These are phyloP conservation scores for Plantago major DNA, from an alignment of 257 asterid genomes.

Conservation along the genomic window DNA sequence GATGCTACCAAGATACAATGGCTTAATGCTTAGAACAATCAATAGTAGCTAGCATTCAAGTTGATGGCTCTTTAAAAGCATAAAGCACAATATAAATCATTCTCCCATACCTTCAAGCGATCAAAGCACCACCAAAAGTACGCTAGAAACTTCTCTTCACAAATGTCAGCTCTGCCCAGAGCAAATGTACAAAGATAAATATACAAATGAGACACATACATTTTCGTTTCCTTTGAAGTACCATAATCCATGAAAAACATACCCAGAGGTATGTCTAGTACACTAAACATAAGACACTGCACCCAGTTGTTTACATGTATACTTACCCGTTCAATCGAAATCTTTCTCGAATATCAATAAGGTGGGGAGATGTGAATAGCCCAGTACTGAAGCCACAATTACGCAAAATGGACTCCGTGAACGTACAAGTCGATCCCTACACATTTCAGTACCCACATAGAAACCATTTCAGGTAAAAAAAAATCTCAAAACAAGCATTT, in stretches of 20 bases:
- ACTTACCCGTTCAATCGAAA: constrained; percentile 84
- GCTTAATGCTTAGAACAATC: background rate
- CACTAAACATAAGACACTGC: constrained; percentile 7
- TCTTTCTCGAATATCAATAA: constrained; percentile 95
- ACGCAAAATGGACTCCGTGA: constrained; percentile 82
- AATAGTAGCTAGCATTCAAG: constrained; percentile 9
- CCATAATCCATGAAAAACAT: constrained; percentile 6
- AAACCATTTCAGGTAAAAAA: constrained; percentile 21
- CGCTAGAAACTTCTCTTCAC: constrained; percentile 80
- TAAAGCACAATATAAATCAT: constrained; percentile 1
- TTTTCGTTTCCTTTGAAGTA: constrained; percentile 5
- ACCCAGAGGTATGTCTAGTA: constrained; percentile 12
- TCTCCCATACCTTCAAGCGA: constrained; percentile 62
- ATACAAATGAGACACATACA: constrained; percentile 9
- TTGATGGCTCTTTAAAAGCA: constrained; percentile 1
- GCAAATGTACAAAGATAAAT: constrained; percentile 14
- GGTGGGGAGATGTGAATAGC: constrained; percentile 96
- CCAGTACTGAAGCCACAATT: constrained; percentile 90
- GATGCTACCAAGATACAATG: constrained; percentile 4
- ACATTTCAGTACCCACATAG: constrained; percentile 25
- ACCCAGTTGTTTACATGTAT: constrained; percentile 13
- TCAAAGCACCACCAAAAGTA: constrained; percentile 97
- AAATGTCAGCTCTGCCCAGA: constrained; percentile 57
- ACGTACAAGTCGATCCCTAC: constrained; percentile 95
- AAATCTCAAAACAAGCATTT: constrained; percentile 7